Percentiles rank a stretch among this genome's conserved stretches.
phyloP scores from a whole-genome alignment of 441 rosid species.

The Adansonia rubrostipa region DNA sequence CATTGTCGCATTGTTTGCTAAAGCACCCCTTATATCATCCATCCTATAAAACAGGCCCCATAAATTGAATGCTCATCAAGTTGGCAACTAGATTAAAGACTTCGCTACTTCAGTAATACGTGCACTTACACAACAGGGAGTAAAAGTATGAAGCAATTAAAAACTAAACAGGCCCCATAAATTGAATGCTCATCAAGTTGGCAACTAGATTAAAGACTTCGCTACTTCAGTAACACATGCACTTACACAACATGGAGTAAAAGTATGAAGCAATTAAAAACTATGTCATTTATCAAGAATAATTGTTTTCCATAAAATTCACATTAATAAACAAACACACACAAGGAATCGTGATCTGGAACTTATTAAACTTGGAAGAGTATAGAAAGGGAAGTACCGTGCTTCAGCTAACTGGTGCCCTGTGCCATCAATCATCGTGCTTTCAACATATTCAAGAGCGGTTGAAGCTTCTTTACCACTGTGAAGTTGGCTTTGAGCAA shows the following conservation, averaged over 20 bases:
- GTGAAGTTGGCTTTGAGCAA: conserved; percentile 37
- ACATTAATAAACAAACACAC: neutral
- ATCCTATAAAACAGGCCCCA: conserved; percentile 42
- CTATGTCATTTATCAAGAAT: too few relatives aligned
- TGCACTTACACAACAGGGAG: neutral
- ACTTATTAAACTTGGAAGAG: conserved; percentile 8
- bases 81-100: conserved; percentile 16
- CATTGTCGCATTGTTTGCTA: conserved; percentile 36
- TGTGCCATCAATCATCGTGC: conserved; percentile 43
- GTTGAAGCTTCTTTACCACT: conserved; percentile 43
- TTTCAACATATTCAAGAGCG: conserved; percentile 40
- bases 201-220: conserved; percentile 13
- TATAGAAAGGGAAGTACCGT: conserved; percentile 46
- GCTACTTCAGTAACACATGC: neutral
- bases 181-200: conserved; percentile 4
- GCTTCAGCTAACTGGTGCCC: conserved; percentile 44
- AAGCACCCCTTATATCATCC: conserved; percentile 46
- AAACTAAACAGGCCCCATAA: conserved; percentile 24
- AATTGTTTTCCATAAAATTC: neutral
- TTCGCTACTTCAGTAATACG: neutral
- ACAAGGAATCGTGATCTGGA: neutral
- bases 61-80: conserved; percentile 4
- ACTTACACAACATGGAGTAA: neutral
- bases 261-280: too few relatives aligned
- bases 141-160: too few relatives aligned